These are phyloP conservation scores for Musa beccarii DNA, from an alignment of 176 grass and related monocot species.

Conservation along the genomic window DNA sequence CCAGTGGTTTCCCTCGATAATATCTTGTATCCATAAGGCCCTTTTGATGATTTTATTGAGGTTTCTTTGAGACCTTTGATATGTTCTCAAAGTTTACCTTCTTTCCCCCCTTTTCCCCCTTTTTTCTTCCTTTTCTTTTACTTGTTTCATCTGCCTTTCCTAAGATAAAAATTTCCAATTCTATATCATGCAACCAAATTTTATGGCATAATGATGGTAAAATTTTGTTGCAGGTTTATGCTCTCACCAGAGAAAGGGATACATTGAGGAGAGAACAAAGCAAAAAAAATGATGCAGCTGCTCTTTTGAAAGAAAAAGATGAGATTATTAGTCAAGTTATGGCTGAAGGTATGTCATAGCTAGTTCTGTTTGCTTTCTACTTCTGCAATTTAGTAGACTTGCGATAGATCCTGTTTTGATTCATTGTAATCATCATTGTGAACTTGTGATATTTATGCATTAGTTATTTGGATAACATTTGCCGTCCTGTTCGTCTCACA, in stretches of 20 bases:
- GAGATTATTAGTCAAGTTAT: slow-evolving; percentile 99
- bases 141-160: not conserved
- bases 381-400: slow-evolving; percentile 4
- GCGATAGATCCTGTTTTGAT: not conserved
- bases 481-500: too few species aligned
- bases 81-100: too few species aligned
- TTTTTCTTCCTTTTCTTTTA: too few species aligned
- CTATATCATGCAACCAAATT: not conserved
- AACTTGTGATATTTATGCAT: not conserved
- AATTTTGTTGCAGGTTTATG: slow-evolving; percentile 63
- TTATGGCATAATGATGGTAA: not conserved
- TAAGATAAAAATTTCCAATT: not conserved
- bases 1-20: too few species aligned
- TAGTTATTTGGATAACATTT: not conserved
- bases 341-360: slow-evolving; percentile 79
- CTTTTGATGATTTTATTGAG: too few species aligned
- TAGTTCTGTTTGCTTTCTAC: slow-evolving; percentile 10
- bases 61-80: too few species aligned
- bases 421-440: too few species aligned
- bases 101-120: too few species aligned
- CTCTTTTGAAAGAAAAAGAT: slow-evolving; percentile 99
- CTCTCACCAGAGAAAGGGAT: slow-evolving; percentile 90
- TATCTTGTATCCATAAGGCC: too few species aligned
- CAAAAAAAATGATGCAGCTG: slow-evolving; percentile 89
- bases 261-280: slow-evolving; percentile 94